Evolutionary conservation across 306 rosid genomes (phyloP), one percentile per base, ranked within the genome.

Genomic region (Spatholobus suberectus): DNA sequence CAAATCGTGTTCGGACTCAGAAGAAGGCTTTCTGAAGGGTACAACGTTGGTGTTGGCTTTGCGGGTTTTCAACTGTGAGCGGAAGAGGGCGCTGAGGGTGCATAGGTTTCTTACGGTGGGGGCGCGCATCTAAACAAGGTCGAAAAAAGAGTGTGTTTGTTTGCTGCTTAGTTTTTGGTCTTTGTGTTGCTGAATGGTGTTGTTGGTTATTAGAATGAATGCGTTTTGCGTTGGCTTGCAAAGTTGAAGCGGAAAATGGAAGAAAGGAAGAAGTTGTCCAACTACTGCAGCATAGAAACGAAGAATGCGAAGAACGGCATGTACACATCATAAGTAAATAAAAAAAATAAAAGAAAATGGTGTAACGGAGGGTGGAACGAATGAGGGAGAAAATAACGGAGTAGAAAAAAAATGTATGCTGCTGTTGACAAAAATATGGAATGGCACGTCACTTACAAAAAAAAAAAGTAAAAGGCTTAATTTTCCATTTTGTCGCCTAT

Each of bases 61-160:
- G 47, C 61, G 21, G 20, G 21, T 2, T 57, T 5, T 15, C 59
- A 57, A 27, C 13, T 57, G 58, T 5, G 68, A 13, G 65, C 68
- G 81, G 24, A 74, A n/a, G 1, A n/a, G 5, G 34, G 29, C 0
- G 82, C 82, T 75, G 81, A 84, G 87, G 38, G 87, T 79, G 77
- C 82, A 84, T 67, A 84, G 73, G 21, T 80, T 74, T 68, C 87
- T 84, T n/a, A 13, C 46, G 10, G 61, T 57, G 65, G 78, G 27
- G 51, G 81, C 78, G 29, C 75, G 82, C 87, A 84, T 84, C 74
- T 79, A 74, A 80, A 65, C 26, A 18, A 70, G 10, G 26, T 20
- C 3, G 10, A 8, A 41, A 46, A 38, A 51, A 26, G 58, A 73
- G 71, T 38, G 21, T 26, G 17, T 4, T 4, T 21, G 46, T 54